A percentile compares a stretch with the other conserved stretches of the same genome.
Evolutionary conservation across 2,329 filamentous ascomycete genomes (phyloP).

Genomic region (Diaporthe sp.): DNA sequence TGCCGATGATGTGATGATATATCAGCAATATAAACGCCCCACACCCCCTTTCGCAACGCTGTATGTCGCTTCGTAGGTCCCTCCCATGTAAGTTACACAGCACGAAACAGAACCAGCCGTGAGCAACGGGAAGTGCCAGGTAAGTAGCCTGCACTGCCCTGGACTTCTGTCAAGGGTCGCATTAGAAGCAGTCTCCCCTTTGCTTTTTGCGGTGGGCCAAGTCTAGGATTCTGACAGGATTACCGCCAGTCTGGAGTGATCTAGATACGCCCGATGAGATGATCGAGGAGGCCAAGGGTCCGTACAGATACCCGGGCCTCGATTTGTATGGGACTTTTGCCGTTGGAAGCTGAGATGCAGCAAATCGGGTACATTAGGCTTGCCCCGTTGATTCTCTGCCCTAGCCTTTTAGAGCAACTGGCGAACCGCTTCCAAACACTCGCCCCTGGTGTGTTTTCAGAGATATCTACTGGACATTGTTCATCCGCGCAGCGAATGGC

Average conservation of each 20-base stretch:
- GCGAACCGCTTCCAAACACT: background rate
- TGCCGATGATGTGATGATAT: slow-evolving; percentile 32
- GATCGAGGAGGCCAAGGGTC: slow-evolving; percentile 37
- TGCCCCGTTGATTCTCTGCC: slow-evolving; percentile 7
- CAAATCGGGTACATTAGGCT: slow-evolving; percentile 35
- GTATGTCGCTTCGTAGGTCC: background rate
- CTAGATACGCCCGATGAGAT: slow-evolving; percentile 41
- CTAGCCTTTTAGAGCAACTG: background rate
- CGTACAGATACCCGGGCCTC: slow-evolving; percentile 28
- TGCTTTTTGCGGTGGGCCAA: background rate
- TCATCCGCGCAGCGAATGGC: background rate
- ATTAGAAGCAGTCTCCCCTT: slow-evolving; percentile 2
- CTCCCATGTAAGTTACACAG: slow-evolving; percentile 13
- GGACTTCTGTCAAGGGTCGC: slow-evolving; percentile 19
- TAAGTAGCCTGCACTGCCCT: slow-evolving; percentile 20
- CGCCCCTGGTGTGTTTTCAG: background rate
- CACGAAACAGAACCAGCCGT: slow-evolving; percentile 25
- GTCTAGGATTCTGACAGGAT: slow-evolving; percentile 23
- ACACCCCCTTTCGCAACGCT: background rate
- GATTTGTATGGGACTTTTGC: slow-evolving; percentile 21
- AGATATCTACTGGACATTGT: background rate
- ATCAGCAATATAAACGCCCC: slow-evolving; percentile 17
- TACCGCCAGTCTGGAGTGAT: slow-evolving; percentile 40
- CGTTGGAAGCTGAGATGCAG: slow-evolving; percentile 4
- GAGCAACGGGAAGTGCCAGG: slow-evolving; percentile 4